These are phyloP conservation scores for Xylaria multiplex DNA, from an alignment of 2,329 filamentous ascomycete genomes.

Conservation along the genomic window DNA sequence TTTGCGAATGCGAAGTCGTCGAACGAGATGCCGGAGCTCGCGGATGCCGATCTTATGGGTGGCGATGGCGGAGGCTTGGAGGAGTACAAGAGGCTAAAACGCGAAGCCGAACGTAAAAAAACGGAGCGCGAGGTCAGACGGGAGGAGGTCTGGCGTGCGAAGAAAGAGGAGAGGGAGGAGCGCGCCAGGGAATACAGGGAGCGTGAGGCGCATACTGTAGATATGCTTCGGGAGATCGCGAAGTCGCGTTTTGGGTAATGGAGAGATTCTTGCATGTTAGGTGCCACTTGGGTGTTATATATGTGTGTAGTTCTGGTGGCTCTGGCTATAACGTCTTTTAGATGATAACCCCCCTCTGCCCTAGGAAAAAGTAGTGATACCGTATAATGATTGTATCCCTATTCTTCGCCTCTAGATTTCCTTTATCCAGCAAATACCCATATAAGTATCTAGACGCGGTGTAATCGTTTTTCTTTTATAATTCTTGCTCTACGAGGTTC, in stretches of 20 bases:
- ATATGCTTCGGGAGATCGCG: conserved; percentile 81
- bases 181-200: conserved; percentile 73
- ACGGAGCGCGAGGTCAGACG: conserved; percentile 83
- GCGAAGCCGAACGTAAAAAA: conserved; percentile 79
- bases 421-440: no score
- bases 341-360: no score
- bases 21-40: conserved; percentile 62
- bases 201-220: conserved; percentile 87
- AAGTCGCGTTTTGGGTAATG: conserved; percentile 77
- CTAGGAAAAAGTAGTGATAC: no score
- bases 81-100: conserved; percentile 75
- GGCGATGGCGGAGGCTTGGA: conserved; percentile 65
- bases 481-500: no score
- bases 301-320: no score
- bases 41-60: conserved; percentile 82
- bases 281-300: no score
- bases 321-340: no score
- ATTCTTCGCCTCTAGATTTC: no score
- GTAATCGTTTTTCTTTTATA: no score
- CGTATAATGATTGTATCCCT: no score
- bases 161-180: conserved; percentile 82
- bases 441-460: no score
- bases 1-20: conserved; percentile 77
- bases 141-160: conserved; percentile 81
- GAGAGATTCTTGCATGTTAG: background rate